These are phyloP conservation scores for Eutypella sp. DNA, from an alignment of 2,329 filamentous ascomycete species.

Conservation along the genomic window DNA sequence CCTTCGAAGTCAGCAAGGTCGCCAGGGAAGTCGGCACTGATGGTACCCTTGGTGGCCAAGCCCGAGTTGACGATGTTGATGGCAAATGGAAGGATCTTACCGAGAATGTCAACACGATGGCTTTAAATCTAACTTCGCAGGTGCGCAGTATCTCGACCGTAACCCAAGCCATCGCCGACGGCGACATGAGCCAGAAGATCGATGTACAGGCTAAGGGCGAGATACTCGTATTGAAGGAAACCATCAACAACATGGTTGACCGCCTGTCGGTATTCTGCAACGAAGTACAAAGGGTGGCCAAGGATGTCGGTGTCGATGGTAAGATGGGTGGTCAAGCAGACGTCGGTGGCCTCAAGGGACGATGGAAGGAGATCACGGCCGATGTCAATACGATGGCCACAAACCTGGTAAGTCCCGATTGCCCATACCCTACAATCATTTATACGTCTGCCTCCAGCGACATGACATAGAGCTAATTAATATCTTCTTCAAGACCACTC, in stretches of 20 bases:
- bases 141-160: slow-evolving; percentile 91
- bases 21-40: slow-evolving; percentile 95
- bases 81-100: slow-evolving; percentile 98
- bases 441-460: background rate
- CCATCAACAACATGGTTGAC: slow-evolving; percentile 98
- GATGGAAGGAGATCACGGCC: slow-evolving; percentile 98
- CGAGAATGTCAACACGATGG: slow-evolving; percentile 79
- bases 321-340: slow-evolving; percentile 98
- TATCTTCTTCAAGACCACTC: slow-evolving; percentile 65
- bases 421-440: background rate
- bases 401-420: slow-evolving; percentile 45
- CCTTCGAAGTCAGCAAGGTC: slow-evolving; percentile 92
- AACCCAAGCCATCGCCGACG: slow-evolving; percentile 90
- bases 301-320: slow-evolving; percentile 93
- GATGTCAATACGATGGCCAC: slow-evolving; percentile 91
- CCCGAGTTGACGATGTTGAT: slow-evolving; percentile 88
- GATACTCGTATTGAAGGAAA: slow-evolving; percentile 89
- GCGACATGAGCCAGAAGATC: slow-evolving; percentile 93
- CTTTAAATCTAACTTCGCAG: slow-evolving; percentile 63
- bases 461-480: slow-evolving; percentile 11
- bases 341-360: slow-evolving; percentile 83
- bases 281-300: slow-evolving; percentile 90
- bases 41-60: slow-evolving; percentile 88
- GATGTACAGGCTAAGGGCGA: slow-evolving; percentile 93
- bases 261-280: slow-evolving; percentile 93